Conservation (phyloP, 2,329 filamentous ascomycete species). For the Fusarium xyrophilum region DNA sequence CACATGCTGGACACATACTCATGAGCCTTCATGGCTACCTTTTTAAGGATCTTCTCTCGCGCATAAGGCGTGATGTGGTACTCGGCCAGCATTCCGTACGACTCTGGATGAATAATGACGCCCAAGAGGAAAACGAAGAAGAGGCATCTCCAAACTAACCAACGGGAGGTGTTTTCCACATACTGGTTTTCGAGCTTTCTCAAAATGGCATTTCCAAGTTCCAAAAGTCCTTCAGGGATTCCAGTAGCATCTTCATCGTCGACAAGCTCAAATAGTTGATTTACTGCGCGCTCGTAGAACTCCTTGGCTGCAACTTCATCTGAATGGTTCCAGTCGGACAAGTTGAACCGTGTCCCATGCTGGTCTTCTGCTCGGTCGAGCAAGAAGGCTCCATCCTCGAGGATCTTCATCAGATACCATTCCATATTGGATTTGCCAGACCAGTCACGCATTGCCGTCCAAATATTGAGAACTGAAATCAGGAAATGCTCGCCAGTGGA, state of each 20-base stretch:
- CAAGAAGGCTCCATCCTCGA: conserved; percentile 91
- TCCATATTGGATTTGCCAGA: conserved; percentile 88
- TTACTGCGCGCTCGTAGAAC: conserved; percentile 84
- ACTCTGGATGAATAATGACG: conserved; percentile 89
- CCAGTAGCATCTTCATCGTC: conserved; percentile 84
- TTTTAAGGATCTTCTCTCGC: conserved; percentile 79
- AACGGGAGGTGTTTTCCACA: conserved; percentile 77
- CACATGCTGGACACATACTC: conserved; percentile 81
- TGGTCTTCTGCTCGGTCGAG: conserved; percentile 85
- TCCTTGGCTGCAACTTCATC: conserved; percentile 84
- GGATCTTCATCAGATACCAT: conserved; percentile 91
- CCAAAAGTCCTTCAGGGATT: conserved; percentile 84
- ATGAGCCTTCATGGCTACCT: conserved; percentile 81
- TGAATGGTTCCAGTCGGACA: conserved; percentile 76
- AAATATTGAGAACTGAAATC: conserved; percentile 84
- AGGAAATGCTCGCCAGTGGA: conserved; percentile 81
- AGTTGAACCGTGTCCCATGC: conserved; percentile 72
- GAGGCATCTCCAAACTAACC: conserved; percentile 89
- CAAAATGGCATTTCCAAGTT: conserved; percentile 84
- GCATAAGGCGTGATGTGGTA: conserved; percentile 93
- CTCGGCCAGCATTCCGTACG: conserved; percentile 77
- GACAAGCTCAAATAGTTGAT: conserved; percentile 82
- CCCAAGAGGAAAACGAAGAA: conserved; percentile 87
- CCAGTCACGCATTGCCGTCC: conserved; percentile 88
- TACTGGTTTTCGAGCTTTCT: conserved; percentile 75